phyloP scores from a whole-genome alignment of 1,284 basidiomycete species.

The Trametes polyzona region DNA sequence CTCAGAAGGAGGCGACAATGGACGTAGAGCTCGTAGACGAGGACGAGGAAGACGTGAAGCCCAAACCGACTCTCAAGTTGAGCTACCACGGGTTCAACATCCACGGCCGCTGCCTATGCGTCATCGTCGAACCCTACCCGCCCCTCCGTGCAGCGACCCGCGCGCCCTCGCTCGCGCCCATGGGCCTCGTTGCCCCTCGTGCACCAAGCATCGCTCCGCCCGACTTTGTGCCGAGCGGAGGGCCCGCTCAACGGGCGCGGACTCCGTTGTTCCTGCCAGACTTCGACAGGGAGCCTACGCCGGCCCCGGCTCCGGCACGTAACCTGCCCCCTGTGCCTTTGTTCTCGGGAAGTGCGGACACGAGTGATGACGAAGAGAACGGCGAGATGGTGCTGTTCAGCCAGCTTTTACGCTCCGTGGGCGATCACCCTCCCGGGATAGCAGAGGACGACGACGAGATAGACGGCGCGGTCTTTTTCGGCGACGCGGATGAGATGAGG shows the following conservation, averaged over 20 bases:
- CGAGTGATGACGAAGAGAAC: slow-evolving; percentile 43
- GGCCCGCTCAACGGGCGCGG: slow-evolving; percentile 36
- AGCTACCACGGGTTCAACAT: slow-evolving; percentile 70
- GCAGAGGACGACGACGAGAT: slow-evolving; percentile 78
- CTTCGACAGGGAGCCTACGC: slow-evolving; percentile 47
- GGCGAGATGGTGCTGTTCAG: slow-evolving; percentile 74
- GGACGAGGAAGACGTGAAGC: slow-evolving; percentile 68
- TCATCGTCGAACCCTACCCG: slow-evolving; percentile 80
- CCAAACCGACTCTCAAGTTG: slow-evolving; percentile 68
- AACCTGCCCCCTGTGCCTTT: slow-evolving; percentile 47
- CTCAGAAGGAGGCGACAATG: neutral
- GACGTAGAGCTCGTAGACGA: slow-evolving; percentile 37
- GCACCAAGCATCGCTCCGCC: slow-evolving; percentile 41
- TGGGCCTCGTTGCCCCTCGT: slow-evolving; percentile 31
- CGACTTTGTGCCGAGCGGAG: slow-evolving; percentile 34
- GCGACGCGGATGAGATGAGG: slow-evolving; percentile 75
- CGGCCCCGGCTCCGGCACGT: slow-evolving; percentile 37
- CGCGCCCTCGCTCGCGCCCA: slow-evolving; percentile 40
- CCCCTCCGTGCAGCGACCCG: slow-evolving; percentile 46
- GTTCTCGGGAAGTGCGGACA: slow-evolving; percentile 43
- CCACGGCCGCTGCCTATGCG: slow-evolving; percentile 69
- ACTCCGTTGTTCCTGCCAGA: slow-evolving; percentile 76
- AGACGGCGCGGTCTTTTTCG: slow-evolving; percentile 73
- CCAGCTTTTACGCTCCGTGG: slow-evolving; percentile 65
- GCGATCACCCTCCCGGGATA: slow-evolving; percentile 54